phyloP scores from a whole-genome alignment of 345 rosid genomes.

The Brassica juncea region DNA sequence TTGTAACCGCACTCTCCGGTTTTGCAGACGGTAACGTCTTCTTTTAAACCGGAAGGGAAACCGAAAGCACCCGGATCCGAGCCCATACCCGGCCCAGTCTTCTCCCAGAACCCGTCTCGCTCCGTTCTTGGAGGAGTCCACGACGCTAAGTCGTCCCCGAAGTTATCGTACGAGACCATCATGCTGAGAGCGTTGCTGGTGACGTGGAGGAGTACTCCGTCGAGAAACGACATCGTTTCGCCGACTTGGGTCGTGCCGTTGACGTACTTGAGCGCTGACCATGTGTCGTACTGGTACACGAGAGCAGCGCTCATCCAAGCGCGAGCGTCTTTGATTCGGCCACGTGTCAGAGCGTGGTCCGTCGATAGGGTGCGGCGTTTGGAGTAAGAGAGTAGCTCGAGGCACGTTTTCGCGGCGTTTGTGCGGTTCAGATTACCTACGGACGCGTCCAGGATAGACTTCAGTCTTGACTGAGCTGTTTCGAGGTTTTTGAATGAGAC shows the following conservation, averaged over 20 bases:
- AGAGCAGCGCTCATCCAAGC: slow-evolving; percentile 84
- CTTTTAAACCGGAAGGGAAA: slow-evolving; percentile 49
- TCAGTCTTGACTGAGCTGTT: slow-evolving; percentile 54
- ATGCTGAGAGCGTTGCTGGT: slow-evolving; percentile 77
- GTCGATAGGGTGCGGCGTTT: slow-evolving; percentile 49
- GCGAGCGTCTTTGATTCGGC: slow-evolving; percentile 63
- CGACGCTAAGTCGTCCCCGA: slow-evolving; percentile 44
- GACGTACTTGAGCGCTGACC: no score
- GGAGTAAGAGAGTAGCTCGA: slow-evolving; percentile 56
- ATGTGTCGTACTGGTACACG: slow-evolving; percentile 72
- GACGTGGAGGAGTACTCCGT: slow-evolving; percentile 39
- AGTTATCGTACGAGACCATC: slow-evolving; percentile 61
- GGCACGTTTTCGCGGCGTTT: slow-evolving; percentile 58
- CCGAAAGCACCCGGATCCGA: slow-evolving; percentile 34
- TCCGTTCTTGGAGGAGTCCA: slow-evolving; percentile 79
- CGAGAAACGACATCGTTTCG: slow-evolving; percentile 63
- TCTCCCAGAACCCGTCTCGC: slow-evolving; percentile 71
- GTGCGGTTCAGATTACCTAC: slow-evolving; percentile 59
- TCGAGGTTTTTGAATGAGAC: slow-evolving; percentile 58
- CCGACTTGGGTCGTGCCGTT: slow-evolving; percentile 50
- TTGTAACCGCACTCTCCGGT: slow-evolving; percentile 47
- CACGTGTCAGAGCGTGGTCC: slow-evolving; percentile 45
- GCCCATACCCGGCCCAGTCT: slow-evolving; percentile 27
- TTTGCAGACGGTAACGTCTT: slow-evolving; percentile 71
- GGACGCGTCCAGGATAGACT: slow-evolving; percentile 56